A percentile compares a stretch with the other conserved stretches of the same genome.
Evolutionary conservation across 2,329 filamentous ascomycete genomes (phyloP).

Genomic region (Aspergillus pseudoviridinutans): DNA sequence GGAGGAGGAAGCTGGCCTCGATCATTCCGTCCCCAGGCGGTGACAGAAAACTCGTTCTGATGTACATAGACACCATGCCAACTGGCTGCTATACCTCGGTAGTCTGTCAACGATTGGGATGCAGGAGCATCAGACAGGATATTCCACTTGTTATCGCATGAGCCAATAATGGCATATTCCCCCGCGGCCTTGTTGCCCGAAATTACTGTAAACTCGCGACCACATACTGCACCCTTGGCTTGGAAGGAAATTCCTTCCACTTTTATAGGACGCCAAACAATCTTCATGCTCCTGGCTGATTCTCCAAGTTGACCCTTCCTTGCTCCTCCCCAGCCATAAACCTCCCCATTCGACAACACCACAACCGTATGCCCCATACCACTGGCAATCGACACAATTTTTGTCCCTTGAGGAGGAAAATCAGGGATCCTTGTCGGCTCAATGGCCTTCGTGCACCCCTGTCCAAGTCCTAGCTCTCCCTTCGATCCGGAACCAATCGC

Average conservation of each 20-base stretch:
- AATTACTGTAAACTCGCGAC: constrained; percentile 80
- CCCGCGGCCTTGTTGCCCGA: constrained; percentile 54
- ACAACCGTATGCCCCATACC: constrained; percentile 74
- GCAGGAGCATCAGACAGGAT: constrained; percentile 57
- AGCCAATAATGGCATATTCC: constrained; percentile 64
- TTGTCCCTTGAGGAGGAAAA: constrained; percentile 60
- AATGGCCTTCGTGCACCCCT: constrained; percentile 17
- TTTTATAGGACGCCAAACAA: constrained; percentile 58
- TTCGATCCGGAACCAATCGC: constrained; percentile 64
- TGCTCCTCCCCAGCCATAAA: constrained; percentile 84
- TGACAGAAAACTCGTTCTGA: constrained; percentile 54
- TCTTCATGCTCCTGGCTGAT: constrained; percentile 42
- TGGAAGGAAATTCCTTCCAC: constrained; percentile 59
- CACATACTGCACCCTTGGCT: constrained; percentile 68
- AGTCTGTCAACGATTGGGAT: constrained; percentile 39
- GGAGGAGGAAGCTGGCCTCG: constrained; percentile 73
- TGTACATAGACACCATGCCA: constrained; percentile 81
- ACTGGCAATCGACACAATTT: constrained; percentile 64
- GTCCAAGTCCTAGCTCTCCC: constrained; percentile 68
- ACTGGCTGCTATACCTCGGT: constrained; percentile 67
- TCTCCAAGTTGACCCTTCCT: constrained; percentile 79
- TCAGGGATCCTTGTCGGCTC: constrained; percentile 50
- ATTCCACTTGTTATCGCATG: constrained; percentile 62
- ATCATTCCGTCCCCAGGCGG: constrained; percentile 79
- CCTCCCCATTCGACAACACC: constrained; percentile 69